Conservation (phyloP, 495 filamentous ascomycete species). For the Cercophora samala region DNA sequence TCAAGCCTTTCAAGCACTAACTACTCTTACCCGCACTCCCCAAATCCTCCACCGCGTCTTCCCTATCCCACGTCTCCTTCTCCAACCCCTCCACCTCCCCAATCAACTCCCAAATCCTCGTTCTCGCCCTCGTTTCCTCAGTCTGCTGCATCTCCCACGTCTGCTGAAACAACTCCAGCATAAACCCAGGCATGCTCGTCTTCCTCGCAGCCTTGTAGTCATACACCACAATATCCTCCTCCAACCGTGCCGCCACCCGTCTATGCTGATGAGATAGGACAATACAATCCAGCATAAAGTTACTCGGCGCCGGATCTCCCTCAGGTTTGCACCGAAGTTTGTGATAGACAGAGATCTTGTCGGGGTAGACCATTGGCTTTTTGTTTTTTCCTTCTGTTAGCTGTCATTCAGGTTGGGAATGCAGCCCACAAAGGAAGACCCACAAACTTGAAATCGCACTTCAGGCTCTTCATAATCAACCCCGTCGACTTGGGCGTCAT, state of each 20-base stretch:
- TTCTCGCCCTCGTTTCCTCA: constrained; percentile 44
- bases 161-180: constrained; percentile 60
- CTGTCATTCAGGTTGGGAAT: neutral
- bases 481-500: constrained; percentile 64
- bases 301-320: constrained; percentile 27
- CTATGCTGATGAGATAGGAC: constrained; percentile 78
- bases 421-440: too few species aligned
- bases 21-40: constrained; percentile 46
- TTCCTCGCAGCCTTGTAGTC: constrained; percentile 66
- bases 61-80: constrained; percentile 68
- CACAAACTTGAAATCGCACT: constrained; percentile 90
- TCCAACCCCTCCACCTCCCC: constrained; percentile 60
- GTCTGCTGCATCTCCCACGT: constrained; percentile 67
- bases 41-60: constrained; percentile 67
- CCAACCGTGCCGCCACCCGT: constrained; percentile 71
- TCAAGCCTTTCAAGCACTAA: constrained; percentile 11
- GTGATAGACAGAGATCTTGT: constrained; percentile 84
- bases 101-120: constrained; percentile 53
- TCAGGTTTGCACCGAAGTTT: constrained; percentile 56
- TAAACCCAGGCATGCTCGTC: constrained; percentile 60
- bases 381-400: constrained; percentile 5
- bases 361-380: constrained; percentile 85
- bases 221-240: constrained; percentile 82
- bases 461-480: constrained; percentile 77
- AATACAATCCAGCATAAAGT: constrained; percentile 52